Evolutionary conservation across 1,139 yeast genomes (phyloP).

Genomic region (Nadsonia starkeyi-henricii): DNA sequence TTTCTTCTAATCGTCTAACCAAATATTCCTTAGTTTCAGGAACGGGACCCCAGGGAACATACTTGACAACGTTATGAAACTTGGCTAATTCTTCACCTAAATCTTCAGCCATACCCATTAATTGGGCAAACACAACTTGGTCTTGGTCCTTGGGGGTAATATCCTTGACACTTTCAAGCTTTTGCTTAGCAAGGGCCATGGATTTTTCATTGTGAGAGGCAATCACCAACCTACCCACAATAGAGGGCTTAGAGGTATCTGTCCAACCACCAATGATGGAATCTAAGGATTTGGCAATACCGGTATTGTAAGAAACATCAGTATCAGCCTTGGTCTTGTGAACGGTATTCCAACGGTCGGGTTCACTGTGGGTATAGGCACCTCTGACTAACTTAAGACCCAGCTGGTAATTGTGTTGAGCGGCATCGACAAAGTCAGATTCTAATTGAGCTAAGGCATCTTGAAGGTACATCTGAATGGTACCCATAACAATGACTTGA

Average conservation of each 20-base stretch:
- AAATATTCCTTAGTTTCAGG: conserved; percentile 84
- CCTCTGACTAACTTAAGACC: conserved; percentile 96
- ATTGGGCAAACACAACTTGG: conserved; percentile 67
- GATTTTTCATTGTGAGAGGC: conserved; percentile 85
- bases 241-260: conserved; percentile 33
- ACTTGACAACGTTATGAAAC: conserved; percentile 67
- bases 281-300: conserved; percentile 50
- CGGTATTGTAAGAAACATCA: conserved; percentile 63
- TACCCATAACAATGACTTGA: conserved; percentile 65
- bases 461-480: conserved; percentile 82
- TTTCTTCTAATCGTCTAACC: conserved; percentile 85
- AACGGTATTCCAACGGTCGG: conserved; percentile 49
- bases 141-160: conserved; percentile 19
- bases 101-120: conserved; percentile 92
- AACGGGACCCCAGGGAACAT: conserved; percentile 98
- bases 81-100: conserved; percentile 64
- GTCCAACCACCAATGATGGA: conserved; percentile 29
- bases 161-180: conserved; percentile 26
- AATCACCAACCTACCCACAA: conserved; percentile 74
- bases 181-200: conserved; percentile 54
- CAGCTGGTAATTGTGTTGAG: conserved; percentile 45
- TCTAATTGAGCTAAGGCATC: conserved; percentile 52
- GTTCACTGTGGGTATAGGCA: conserved; percentile 87
- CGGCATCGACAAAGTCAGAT: conserved; percentile 53
- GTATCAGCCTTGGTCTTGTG: conserved; percentile 65